Base-by-base conservation (phyloP, 345 rosid species). In the Aurinia saxatilis region DNA sequence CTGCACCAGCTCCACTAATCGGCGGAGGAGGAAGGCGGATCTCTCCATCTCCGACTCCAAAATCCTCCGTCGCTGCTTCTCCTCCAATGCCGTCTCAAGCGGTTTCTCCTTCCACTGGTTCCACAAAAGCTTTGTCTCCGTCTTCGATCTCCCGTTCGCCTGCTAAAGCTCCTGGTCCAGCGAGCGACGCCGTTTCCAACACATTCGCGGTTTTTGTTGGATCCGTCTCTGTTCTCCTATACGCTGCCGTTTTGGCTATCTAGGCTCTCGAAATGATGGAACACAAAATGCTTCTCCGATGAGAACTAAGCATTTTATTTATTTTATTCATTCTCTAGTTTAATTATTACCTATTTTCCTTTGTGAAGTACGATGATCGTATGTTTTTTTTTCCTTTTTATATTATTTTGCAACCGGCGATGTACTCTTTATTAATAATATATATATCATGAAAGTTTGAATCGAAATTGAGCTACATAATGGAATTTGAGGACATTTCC, bases 151-250 rank as follows among this genome's bases (percentile, higher is more conserved):
- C 50, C 3, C 52, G 42, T 46, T 57, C 65, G 23, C 71, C 71
- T 5, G n/a, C 57, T 7, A 12, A 57, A 37, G 64, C 64, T 57
- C 71, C 64, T 36, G 71, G 35, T 66, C 71, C 71, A 10, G 38
- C 57, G 25, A 57, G 56, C 16, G 10, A 4, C 16, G 71, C 57
- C 25, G 23, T 38, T 27, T 47, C 57, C 12, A 66, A 27, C 50
- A 48, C 33, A 37, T 56, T 23, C 55, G 9, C 63, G 0, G 57
- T 47, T 21, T 57, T 66, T 21, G 64, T 57, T 57, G 64, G 57
- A 66, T 57, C 57, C n/a, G 56, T 56, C 2, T 42, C 42, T 0
- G 50, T 48, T 46, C 4, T 66, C 5, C 41, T 66, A 38, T 48
- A 16, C 64, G 63, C 71, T 39, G 57, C 50, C 23, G 50, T 57